phyloP scores from a whole-genome alignment of 495 filamentous ascomycete species.

The Schizothecium vesticola region DNA sequence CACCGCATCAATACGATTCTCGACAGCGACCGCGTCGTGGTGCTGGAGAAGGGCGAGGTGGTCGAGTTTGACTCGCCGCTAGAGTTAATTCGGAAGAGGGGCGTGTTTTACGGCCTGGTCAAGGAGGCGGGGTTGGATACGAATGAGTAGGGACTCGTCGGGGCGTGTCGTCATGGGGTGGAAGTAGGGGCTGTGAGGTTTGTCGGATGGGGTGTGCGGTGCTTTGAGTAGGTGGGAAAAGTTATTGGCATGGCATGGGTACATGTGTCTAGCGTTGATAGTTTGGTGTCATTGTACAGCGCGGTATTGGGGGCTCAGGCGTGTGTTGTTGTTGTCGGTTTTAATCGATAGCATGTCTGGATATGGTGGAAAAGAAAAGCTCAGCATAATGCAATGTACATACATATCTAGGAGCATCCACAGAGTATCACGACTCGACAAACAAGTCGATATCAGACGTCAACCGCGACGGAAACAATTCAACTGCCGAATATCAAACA shows the following conservation, averaged over 20 bases:
- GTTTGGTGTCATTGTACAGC: not conserved
- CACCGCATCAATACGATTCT: constrained; percentile 97
- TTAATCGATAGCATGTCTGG: not conserved
- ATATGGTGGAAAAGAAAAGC: not conserved
- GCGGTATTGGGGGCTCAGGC: not conserved
- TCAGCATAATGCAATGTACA: not conserved
- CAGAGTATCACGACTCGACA: not conserved
- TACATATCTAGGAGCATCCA: no score
- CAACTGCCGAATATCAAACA: not conserved
- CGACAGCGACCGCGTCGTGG: constrained; percentile 85
- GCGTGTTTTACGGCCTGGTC: constrained; percentile 42
- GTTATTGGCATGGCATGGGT: not conserved
- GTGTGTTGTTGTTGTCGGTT: not conserved
- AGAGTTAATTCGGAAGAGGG: constrained; percentile 38
- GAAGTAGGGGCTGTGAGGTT: not conserved
- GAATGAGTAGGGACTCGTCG: constrained; percentile 22
- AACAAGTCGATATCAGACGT: not conserved
- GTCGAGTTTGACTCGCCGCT: constrained; percentile 44
- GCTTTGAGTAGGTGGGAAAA: not conserved
- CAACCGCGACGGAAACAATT: not conserved
- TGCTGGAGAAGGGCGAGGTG: constrained; percentile 61
- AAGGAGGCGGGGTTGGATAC: constrained; percentile 43
- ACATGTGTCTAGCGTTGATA: not conserved
- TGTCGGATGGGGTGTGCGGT: not conserved
- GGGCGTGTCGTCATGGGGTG: not conserved